These are phyloP conservation scores for Sugiyamaella floridensis DNA, from an alignment of 805 yeast genomes.

Conservation along the genomic window DNA sequence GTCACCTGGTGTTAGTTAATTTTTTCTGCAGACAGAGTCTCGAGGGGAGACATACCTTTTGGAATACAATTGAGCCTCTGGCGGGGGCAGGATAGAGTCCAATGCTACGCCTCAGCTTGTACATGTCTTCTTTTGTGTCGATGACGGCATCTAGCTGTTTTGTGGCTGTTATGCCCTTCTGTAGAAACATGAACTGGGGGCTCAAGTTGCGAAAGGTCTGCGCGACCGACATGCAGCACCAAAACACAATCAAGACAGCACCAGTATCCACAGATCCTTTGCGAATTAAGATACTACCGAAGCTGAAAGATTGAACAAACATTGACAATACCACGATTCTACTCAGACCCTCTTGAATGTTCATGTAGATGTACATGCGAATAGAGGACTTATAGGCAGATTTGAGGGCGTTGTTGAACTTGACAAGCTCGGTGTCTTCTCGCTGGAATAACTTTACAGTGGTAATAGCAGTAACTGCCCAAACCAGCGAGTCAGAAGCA, in stretches of 20 bases:
- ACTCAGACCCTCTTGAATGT: slow-evolving; percentile 50
- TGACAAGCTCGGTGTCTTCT: slow-evolving; percentile 42
- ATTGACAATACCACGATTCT: slow-evolving; percentile 56
- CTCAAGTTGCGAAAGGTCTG: slow-evolving; percentile 49
- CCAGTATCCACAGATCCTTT: slow-evolving; percentile 47
- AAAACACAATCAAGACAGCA: slow-evolving; percentile 72
- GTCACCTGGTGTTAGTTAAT: slow-evolving; percentile 15
- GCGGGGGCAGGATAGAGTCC: slow-evolving; percentile 19
- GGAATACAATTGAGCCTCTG: slow-evolving; percentile 42
- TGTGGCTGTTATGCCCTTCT: slow-evolving; percentile 68
- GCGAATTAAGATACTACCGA: slow-evolving; percentile 64
- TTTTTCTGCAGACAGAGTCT: background rate
- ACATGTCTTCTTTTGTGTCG: slow-evolving; percentile 15
- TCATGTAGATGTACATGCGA: slow-evolving; percentile 38
- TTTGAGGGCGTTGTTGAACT: slow-evolving; percentile 33
- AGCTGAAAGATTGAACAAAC: slow-evolving; percentile 92
- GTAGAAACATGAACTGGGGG: slow-evolving; percentile 52
- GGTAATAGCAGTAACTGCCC: slow-evolving; percentile 57
- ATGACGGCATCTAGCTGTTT: slow-evolving; percentile 40
- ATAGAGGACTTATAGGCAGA: slow-evolving; percentile 38
- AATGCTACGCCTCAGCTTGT: slow-evolving; percentile 14
- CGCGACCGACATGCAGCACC: slow-evolving; percentile 72
- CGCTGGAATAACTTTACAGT: slow-evolving; percentile 60
- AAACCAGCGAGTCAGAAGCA: slow-evolving; percentile 58
- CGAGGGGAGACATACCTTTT: slow-evolving; percentile 33